phyloP scores from a whole-genome alignment of 331 rosid species.

The Cucumis variabilis region DNA sequence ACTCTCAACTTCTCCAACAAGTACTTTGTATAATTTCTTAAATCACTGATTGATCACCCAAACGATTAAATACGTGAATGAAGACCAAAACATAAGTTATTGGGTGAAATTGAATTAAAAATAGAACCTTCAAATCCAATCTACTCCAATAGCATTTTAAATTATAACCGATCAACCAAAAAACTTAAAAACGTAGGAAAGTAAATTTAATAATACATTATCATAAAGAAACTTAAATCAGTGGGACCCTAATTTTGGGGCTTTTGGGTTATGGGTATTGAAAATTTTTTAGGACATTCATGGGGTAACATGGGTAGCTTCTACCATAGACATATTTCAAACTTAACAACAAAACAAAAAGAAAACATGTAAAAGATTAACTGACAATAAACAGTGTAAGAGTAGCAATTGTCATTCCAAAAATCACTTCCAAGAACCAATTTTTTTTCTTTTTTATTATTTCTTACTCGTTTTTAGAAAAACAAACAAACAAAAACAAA shows the following conservation, averaged over 20 bases:
- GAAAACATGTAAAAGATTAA: constrained; percentile 14
- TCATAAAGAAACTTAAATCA: neutral
- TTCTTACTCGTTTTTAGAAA: neutral
- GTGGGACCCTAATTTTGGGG: neutral
- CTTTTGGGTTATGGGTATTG: neutral
- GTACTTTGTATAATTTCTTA: too few species aligned
- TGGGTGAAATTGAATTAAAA: too few species aligned
- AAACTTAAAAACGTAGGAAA: too few species aligned
- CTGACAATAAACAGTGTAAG: constrained; percentile 19
- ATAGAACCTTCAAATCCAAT: too few species aligned
- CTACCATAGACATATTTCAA: constrained; percentile 17
- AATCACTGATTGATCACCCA: too few species aligned
- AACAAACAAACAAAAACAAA: constrained; percentile 5
- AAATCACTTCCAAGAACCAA: neutral
- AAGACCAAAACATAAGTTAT: too few species aligned
- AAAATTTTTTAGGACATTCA: neutral
- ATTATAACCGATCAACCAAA: too few species aligned
- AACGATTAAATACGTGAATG: too few species aligned
- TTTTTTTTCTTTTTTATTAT: neutral
- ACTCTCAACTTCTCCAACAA: too few species aligned
- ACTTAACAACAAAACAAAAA: neutral
- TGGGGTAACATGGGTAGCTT: constrained; percentile 19
- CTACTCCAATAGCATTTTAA: too few species aligned
- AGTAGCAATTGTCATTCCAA: constrained; percentile 18
- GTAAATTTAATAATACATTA: too few species aligned